Conservation (phyloP, 441 rosid species). For the Capsella rubella region DNA sequence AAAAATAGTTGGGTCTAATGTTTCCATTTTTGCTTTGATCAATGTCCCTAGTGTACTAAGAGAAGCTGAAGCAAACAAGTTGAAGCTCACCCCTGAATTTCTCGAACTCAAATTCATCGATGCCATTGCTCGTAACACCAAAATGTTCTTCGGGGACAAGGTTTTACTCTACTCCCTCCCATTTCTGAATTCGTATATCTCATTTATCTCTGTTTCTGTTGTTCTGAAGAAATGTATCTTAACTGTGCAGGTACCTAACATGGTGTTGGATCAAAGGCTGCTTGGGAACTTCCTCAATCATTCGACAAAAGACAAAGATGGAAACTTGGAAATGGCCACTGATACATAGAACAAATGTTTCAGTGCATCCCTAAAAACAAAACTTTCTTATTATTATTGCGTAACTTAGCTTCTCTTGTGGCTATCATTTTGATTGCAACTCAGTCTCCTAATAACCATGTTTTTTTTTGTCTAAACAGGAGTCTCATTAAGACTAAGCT, state of each 20-base stretch:
- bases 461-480: constrained; percentile 21
- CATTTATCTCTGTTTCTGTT: constrained; percentile 11
- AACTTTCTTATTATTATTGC: constrained; percentile 14
- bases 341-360: constrained; percentile 34
- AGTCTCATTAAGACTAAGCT: neutral
- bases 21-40: constrained; percentile 9
- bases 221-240: constrained; percentile 31
- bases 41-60: constrained; percentile 54
- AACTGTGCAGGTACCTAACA: constrained; percentile 70
- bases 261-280: constrained; percentile 88
- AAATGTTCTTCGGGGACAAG: constrained; percentile 92
- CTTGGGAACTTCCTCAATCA: constrained; percentile 79
- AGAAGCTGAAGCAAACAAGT: constrained; percentile 94
- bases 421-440: neutral
- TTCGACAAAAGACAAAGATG: constrained; percentile 42
- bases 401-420: constrained; percentile 4
- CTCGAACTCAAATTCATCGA: constrained; percentile 85
- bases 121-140: constrained; percentile 84
- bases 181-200: neutral
- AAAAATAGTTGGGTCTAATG: neutral
- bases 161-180: constrained; percentile 41
- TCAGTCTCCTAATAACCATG: neutral
- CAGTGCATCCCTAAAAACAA: neutral
- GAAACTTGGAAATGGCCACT: constrained; percentile 32
- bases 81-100: constrained; percentile 88